Base-by-base conservation (phyloP, 345 rosid genomes). In the Brassica carinata region DNA sequence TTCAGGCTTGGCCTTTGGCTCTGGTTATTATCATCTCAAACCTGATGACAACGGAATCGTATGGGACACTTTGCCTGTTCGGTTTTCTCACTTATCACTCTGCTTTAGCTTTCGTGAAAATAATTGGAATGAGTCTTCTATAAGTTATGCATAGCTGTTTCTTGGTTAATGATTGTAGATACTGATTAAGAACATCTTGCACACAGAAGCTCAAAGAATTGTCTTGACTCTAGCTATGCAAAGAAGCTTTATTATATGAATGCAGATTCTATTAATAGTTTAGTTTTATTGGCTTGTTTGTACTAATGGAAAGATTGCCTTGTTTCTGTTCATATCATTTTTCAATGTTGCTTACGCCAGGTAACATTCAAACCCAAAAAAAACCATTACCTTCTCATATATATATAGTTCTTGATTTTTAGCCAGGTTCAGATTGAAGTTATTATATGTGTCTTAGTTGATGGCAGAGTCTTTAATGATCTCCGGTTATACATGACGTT, bases 401-500 rank as follows among this genome's bases (percentile, higher is more conserved):
- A 17, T 19, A 17, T 10, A 7, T 36, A 1, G 36, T 31, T 19
- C 26, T 4, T 11, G 34, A 2, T 5, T 26, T 48, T 7, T 57
- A 64, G 77, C 53, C 65, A 71, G 64, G 69, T 72, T 58, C 40
- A 13, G 80, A 81, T 76, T 69, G 75, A 76, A 66, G 53, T 66
- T 81, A 76, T 73, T 81, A 76, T 73, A 67, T 73, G 18, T 7
- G 33, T 72, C 1, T 48, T 83, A 86, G 91, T 84, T 90, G 89
- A 84, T 89, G 91, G 94, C 97, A 90, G 97, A 92, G 84, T 86
- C 81, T 94, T 92, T 89, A 89, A 90, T 79, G 98, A 93, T 87
- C 90, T 93, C 84, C 90, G 91, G 81, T 85, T 91, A 83, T 90
- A 94, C 91, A 85, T 91, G 90, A 86, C 87, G 88, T 91, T 89